These are phyloP conservation scores for Cystobasidium sp. DNA, from an alignment of 1,284 basidiomycete species.

Conservation along the genomic window DNA sequence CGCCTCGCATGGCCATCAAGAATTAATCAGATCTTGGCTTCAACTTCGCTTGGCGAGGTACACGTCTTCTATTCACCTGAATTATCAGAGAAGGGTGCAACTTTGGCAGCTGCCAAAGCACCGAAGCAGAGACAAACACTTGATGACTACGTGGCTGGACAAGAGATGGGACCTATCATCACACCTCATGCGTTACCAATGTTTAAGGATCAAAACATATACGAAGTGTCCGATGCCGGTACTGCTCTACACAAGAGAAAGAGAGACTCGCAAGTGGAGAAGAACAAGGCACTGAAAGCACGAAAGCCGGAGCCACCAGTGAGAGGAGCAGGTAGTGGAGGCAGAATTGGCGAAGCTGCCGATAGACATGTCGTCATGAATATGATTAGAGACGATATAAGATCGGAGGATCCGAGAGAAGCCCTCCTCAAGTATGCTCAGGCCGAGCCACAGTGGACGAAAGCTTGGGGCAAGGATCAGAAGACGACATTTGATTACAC, in stretches of 20 bases:
- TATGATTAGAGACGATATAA: slow-evolving; percentile 81
- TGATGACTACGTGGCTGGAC: slow-evolving; percentile 72
- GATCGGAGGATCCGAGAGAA: slow-evolving; percentile 92
- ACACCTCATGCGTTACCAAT: slow-evolving; percentile 87
- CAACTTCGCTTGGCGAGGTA: slow-evolving; percentile 84
- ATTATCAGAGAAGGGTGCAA: slow-evolving; percentile 86
- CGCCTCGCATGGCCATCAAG: slow-evolving; percentile 92
- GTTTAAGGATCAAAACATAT: slow-evolving; percentile 77
- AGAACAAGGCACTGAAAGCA: slow-evolving; percentile 85
- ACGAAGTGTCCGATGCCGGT: slow-evolving; percentile 40
- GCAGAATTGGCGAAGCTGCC: slow-evolving; percentile 90
- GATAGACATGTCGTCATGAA: slow-evolving; percentile 94
- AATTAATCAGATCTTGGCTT: slow-evolving; percentile 92
- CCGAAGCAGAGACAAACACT: slow-evolving; percentile 72
- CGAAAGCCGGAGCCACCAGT: slow-evolving; percentile 88
- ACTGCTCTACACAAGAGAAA: slow-evolving; percentile 53
- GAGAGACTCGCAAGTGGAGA: slow-evolving; percentile 69
- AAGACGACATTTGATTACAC: slow-evolving; percentile 32
- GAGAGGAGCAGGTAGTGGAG: slow-evolving; percentile 86
- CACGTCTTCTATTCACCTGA: slow-evolving; percentile 86
- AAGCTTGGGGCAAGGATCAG: slow-evolving; percentile 41
- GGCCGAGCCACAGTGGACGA: slow-evolving; percentile 42
- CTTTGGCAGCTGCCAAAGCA: slow-evolving; percentile 71
- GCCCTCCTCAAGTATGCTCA: slow-evolving; percentile 92
- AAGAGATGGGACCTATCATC: slow-evolving; percentile 67